These are phyloP conservation scores for Lentinula raphanica DNA, from an alignment of 768 basidiomycete species.

Conservation along the genomic window DNA sequence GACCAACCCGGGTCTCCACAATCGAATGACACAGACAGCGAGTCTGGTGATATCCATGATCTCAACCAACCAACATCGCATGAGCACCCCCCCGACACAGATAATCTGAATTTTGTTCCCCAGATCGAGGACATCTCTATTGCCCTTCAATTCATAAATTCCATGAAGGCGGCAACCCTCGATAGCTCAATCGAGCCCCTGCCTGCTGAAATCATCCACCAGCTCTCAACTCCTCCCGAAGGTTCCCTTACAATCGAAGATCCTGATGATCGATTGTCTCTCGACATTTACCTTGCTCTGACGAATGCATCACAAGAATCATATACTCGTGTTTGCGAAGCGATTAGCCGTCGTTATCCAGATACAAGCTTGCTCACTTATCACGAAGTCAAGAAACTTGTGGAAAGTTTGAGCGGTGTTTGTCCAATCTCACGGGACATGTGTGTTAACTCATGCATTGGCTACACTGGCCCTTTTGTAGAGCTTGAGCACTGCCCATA, in stretches of 20 bases:
- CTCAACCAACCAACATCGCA: too few relatives aligned
- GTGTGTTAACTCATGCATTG: slow-evolving; percentile 21
- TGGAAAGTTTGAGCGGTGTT: slow-evolving; percentile 16
- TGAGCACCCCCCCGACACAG: too few relatives aligned
- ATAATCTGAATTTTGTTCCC: not conserved
- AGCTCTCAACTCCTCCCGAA: not conserved
- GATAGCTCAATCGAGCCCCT: not conserved
- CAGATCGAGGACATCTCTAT: not conserved
- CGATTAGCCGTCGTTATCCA: not conserved
- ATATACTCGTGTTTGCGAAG: not conserved
- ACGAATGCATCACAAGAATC: not conserved
- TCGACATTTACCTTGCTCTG: not conserved
- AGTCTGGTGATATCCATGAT: too few relatives aligned
- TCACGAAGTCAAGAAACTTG: slow-evolving; percentile 7
- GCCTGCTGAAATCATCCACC: not conserved
- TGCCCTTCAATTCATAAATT: not conserved
- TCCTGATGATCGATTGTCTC: not conserved
- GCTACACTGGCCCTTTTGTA: slow-evolving; percentile 19
- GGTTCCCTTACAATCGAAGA: not conserved
- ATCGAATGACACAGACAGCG: too few relatives aligned
- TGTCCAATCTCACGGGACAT: slow-evolving; percentile 17
- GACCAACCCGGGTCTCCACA: too few relatives aligned
- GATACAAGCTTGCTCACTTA: slow-evolving; percentile 8
- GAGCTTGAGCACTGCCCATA: slow-evolving; percentile 16
- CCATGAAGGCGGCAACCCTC: not conserved